Conservation (phyloP, 371 early-diverging fungal genomes). For the Capillidium rhysosporum region DNA sequence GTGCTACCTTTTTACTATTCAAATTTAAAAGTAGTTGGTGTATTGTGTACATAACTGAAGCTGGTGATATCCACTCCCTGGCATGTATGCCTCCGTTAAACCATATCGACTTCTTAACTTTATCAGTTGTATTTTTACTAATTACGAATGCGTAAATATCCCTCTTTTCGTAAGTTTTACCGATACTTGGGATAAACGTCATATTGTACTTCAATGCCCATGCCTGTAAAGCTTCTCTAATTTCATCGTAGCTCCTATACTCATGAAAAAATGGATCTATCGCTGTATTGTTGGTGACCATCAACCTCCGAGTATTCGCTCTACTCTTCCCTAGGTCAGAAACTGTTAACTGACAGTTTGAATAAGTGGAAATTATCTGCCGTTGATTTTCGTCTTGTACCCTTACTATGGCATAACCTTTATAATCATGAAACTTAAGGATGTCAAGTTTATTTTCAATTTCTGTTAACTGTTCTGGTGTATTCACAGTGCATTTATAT, state of each 20-base stretch:
- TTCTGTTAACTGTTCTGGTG: too few relatives aligned
- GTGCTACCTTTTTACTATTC: neutral
- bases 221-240: neutral
- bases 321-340: too few relatives aligned
- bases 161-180: neutral
- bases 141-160: constrained; percentile 1
- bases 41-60: neutral
- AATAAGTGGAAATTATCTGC: too few relatives aligned
- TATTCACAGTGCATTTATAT: too few relatives aligned
- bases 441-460: too few relatives aligned
- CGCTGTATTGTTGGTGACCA: too few relatives aligned
- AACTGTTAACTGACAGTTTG: too few relatives aligned
- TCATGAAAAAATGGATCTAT: neutral
- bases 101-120: neutral
- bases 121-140: neutral
- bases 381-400: too few relatives aligned
- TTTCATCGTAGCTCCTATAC: neutral
- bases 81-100: constrained; percentile 2
- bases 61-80: constrained; percentile 7
- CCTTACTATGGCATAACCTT: too few relatives aligned
- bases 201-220: neutral
- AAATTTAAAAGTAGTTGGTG: neutral
- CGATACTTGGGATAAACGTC: neutral
- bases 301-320: too few relatives aligned
- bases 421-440: too few relatives aligned